A percentile compares a stretch with the other conserved stretches of the same genome.
Evolutionary conservation across 2,329 filamentous ascomycete species (phyloP).

Genomic region (Clarireedia paspali): DNA sequence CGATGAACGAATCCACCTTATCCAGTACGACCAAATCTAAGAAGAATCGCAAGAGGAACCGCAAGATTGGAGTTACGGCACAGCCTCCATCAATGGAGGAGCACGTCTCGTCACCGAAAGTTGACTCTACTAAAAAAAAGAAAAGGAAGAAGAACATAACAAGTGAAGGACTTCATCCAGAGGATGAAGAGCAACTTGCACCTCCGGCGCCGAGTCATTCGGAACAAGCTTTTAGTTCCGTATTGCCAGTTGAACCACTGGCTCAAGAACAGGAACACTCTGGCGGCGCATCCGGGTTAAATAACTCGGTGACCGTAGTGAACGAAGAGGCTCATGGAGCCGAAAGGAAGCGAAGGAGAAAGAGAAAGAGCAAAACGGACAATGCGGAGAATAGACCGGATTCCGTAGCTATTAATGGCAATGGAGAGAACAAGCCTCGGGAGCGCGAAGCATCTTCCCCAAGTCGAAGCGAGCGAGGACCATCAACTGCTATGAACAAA

Average conservation of each 20-base stretch:
- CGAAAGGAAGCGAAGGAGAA: background rate
- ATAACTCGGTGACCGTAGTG: background rate
- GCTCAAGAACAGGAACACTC: no score
- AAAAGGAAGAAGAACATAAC: background rate
- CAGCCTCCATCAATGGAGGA: background rate
- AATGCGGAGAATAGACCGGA: background rate
- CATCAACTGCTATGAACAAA: no score
- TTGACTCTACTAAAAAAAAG: background rate
- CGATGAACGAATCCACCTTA: background rate
- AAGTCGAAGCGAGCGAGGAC: no score
- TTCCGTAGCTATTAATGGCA: background rate
- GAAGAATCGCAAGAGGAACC: background rate
- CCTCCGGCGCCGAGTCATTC: no score
- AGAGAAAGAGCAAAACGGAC: background rate
- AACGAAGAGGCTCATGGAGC: background rate
- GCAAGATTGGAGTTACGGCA: background rate
- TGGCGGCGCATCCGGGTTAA: no score
- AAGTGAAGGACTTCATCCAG: background rate
- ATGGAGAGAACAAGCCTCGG: background rate
- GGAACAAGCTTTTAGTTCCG: no score
- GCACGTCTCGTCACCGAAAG: background rate
- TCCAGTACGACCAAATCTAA: background rate
- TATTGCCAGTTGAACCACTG: no score
- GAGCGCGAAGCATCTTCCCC: background rate
- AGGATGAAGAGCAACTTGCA: background rate